Evolutionary conservation across 805 yeast genomes (phyloP).

Genomic region (Zygotorulaspora florentina): DNA sequence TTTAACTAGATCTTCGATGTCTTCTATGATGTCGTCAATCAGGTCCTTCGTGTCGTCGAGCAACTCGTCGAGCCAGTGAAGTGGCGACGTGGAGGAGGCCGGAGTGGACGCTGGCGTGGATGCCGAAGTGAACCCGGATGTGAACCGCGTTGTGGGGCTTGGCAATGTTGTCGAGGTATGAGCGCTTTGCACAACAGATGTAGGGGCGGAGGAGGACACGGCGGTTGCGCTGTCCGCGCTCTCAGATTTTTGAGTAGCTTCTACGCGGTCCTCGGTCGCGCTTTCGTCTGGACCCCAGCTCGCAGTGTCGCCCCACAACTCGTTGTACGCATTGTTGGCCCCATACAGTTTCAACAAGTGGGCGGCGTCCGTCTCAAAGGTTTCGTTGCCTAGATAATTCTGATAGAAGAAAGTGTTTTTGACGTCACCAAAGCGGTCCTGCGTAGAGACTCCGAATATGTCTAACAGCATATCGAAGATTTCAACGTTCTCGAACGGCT

Average conservation of each 20-base stretch:
- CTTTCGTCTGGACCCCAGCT: slow-evolving; percentile 17
- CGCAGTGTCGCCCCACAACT: slow-evolving; percentile 21
- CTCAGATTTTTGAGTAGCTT: not conserved
- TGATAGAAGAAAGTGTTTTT: slow-evolving; percentile 39
- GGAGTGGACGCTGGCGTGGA: slow-evolving; percentile 6
- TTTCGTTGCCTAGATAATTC: slow-evolving; percentile 38
- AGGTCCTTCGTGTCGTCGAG: slow-evolving; percentile 24
- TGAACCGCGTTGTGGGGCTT: not conserved
- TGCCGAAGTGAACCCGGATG: slow-evolving; percentile 2
- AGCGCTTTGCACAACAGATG: no score
- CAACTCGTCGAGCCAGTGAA: slow-evolving; percentile 12
- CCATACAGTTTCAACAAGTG: slow-evolving; percentile 13
- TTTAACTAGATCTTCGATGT: slow-evolving; percentile 18
- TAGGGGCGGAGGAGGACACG: not conserved
- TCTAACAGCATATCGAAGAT: slow-evolving; percentile 74
- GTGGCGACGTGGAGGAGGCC: slow-evolving; percentile 12
- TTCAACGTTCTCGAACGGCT: slow-evolving; percentile 70
- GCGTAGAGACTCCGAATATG: slow-evolving; percentile 43
- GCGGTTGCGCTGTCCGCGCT: not conserved
- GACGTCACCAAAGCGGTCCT: slow-evolving; percentile 40
- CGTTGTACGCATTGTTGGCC: slow-evolving; percentile 17
- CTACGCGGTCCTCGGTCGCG: slow-evolving; percentile 1
- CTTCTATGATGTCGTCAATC: slow-evolving; percentile 27
- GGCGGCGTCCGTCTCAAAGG: slow-evolving; percentile 49
- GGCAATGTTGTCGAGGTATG: not conserved